Conservation (phyloP, 345 rosid species). For the Eucalyptus curtisii region DNA sequence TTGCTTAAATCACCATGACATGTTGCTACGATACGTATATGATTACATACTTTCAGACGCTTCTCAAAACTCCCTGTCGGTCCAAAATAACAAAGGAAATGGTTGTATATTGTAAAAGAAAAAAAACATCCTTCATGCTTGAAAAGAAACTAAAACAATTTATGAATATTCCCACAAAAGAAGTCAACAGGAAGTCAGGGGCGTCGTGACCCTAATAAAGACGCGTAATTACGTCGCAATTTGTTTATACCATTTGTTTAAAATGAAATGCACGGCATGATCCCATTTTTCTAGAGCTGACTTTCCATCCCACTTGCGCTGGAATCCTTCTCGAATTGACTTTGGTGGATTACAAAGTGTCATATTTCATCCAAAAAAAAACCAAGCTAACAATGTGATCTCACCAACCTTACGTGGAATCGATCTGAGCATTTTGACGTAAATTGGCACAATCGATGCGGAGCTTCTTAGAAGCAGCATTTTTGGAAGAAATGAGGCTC, state of each 20-base stretch:
- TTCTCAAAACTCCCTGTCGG: background rate
- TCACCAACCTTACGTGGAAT: background rate
- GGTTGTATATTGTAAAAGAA: background rate
- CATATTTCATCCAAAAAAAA: background rate
- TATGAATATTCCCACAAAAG: background rate
- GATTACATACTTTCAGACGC: background rate
- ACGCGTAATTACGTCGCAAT: background rate
- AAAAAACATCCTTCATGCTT: background rate
- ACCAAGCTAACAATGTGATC: background rate
- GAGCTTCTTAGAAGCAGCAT: too few relatives aligned
- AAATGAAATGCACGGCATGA: background rate
- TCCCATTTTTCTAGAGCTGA: background rate
- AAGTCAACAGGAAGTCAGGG: background rate
- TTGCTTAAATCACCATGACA: background rate
- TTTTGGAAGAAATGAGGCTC: background rate
- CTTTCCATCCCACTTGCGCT: background rate
- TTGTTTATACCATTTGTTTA: background rate
- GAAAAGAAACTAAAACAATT: background rate
- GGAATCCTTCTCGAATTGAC: background rate
- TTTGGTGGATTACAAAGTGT: background rate
- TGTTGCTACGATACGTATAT: background rate
- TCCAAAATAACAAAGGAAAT: background rate
- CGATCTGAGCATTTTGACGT: background rate
- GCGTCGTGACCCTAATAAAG: background rate
- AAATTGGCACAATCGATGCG: background rate